These are phyloP conservation scores for Phytophthora meadii DNA, from an alignment of 352 stramenopile species.

Conservation along the genomic window DNA sequence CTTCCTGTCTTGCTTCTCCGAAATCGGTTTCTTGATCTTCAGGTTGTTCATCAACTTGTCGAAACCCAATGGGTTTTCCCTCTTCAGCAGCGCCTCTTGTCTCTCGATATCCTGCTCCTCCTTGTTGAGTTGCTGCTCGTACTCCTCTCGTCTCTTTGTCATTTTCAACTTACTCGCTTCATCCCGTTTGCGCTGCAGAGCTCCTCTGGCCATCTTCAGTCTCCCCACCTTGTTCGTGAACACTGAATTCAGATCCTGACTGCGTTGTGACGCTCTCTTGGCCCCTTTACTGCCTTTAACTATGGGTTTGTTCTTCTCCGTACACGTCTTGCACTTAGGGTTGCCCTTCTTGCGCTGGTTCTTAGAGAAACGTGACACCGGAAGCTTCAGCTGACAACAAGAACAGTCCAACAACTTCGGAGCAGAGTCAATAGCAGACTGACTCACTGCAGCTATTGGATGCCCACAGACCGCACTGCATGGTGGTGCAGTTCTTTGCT, in stretches of 20 bases:
- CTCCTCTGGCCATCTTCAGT: constrained; percentile 26
- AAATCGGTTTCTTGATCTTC: constrained; percentile 30
- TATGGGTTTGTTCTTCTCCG: constrained; percentile 10
- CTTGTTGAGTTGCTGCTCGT: constrained; percentile 38
- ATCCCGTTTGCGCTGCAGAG: constrained; percentile 29
- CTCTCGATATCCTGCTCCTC: constrained; percentile 30
- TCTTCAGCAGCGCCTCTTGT: constrained; percentile 24
- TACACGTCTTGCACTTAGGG: constrained; percentile 34
- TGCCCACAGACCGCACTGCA: constrained; percentile 23
- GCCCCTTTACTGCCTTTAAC: neutral
- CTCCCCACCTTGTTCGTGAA: constrained; percentile 36
- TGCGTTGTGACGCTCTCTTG: constrained; percentile 7
- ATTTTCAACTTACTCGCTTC: constrained; percentile 31
- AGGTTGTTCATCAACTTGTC: constrained; percentile 26
- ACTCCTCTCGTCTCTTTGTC: constrained; percentile 38
- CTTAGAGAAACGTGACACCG: constrained; percentile 23
- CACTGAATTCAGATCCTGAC: constrained; percentile 4
- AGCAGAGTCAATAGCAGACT: constrained; percentile 7
- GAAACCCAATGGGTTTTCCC: constrained; percentile 16
- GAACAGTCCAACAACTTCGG: constrained; percentile 25
- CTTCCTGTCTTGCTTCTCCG: constrained; percentile 13
- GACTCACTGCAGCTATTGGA: constrained; percentile 10
- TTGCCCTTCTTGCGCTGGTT: constrained; percentile 12
- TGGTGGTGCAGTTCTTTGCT: neutral
- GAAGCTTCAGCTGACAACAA: constrained; percentile 27